Base-by-base conservation (phyloP, 2,329 filamentous ascomycete genomes). In the Chaetomium sp. region DNA sequence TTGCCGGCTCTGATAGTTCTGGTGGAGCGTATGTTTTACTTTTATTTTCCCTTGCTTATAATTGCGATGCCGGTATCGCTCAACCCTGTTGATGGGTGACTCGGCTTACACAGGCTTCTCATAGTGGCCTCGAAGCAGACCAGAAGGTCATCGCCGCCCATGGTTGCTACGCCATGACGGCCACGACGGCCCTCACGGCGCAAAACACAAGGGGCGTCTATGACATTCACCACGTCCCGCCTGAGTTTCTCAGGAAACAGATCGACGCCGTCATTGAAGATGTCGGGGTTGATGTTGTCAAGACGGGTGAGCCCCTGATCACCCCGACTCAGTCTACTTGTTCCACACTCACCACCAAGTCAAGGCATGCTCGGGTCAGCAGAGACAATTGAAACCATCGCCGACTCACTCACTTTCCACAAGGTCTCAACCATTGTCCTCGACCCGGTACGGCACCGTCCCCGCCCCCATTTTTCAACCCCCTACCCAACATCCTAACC, bases 111-210 rank as follows among this genome's bases (percentile, higher is more conserved):
- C 54, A 10, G 49, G 23, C 35, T 64, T 38, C 19, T 60, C 49
- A 42, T 72, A 97, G 93, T 63, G 95, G 94, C 59, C 86, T 99
- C 38, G 94, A 99, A 77, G 95, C 94, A 47, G 94, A 98, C 75
- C 93, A 98, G 75, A 96, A 97, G 76, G 93, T 96, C 67, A 90
- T 97, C 66, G 90, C 93, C 53, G 92, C 91, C 21, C 93, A 98
- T 84, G 89, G 90, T 65, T 95, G 91, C 79, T 98, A 98, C 82
- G 93, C 92, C 65, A 96, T 97, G 88, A 97, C 94, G 58, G 92
- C 93, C 25, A 97, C 94, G 10, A 96, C 94, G 16, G 94, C 94
- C 23, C 81, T 99, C 74, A 99, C 95, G n/a, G 93, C 92, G 19
- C 95, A 98, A 75, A 97, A 98, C 77, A 99, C 95, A 0, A 83